Conservation (phyloP, 257 asterid genomes). For the Verbascum thapsus region DNA sequence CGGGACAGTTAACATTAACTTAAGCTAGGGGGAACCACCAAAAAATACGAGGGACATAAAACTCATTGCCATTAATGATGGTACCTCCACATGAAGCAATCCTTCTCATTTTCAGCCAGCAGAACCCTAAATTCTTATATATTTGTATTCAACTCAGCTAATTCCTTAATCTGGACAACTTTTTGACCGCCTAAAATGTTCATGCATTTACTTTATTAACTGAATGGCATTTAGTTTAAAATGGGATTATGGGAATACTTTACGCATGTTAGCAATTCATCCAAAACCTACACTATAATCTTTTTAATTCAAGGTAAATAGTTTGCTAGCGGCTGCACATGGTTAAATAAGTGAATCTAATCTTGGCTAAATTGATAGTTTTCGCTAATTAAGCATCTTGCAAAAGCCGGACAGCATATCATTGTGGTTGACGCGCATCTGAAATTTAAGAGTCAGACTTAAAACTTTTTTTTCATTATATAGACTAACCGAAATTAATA, state of each 20-base stretch:
- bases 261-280: slow-evolving; percentile 5
- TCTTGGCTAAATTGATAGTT: background rate
- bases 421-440: slow-evolving; percentile 1
- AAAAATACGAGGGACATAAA: background rate
- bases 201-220: background rate
- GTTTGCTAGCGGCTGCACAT: background rate
- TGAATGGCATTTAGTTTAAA: no score
- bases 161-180: background rate
- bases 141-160: background rate
- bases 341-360: background rate
- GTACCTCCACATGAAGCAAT: background rate
- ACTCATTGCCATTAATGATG: background rate
- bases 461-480: background rate
- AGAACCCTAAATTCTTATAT: no score
- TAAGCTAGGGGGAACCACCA: background rate
- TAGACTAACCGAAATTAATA: background rate
- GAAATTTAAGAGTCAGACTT: background rate
- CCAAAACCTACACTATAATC: background rate
- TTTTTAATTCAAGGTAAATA: background rate
- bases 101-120: background rate
- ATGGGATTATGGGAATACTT: background rate
- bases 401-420: background rate
- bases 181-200: slow-evolving; percentile 11
- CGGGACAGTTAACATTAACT: slow-evolving; percentile 1
- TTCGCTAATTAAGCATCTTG: background rate